Base-by-base conservation (phyloP, 345 rosid genomes). In the Carallia pectinifolia region DNA sequence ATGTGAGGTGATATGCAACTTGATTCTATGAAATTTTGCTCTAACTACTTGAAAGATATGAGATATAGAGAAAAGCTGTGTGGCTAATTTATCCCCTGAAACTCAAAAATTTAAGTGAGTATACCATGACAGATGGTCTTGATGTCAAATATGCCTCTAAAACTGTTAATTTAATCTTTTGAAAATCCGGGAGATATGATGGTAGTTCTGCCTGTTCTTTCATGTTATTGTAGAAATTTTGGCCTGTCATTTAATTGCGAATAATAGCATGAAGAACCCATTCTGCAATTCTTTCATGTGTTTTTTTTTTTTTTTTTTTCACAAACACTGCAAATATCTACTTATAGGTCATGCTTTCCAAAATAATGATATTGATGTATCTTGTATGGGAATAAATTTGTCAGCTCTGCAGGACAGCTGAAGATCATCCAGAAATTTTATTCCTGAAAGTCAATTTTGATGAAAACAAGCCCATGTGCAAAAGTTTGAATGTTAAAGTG, bases 381-480 rank as follows among this genome's bases (percentile, higher is more conserved):
- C 18, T 61, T 71, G 29, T 65, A 17, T 4, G 52, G 66, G 65
- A 62, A 76, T 74, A 68, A 10, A 58, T 64, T 23, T 65, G 48
- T 34, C 86, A 92, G 97, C 88, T 92, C 74, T 92, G 96, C 86
- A 89, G 78, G 70, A 88, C 93, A 31, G 97, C 96, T 2, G 79
- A 75, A 65, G 92, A 89, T n/a, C 80, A 89, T 75, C 89, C 86
- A 1, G 86, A 88, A 71, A 88, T 91, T 68, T n/a, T 91, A 79
- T 92, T 92, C 71, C 80, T 92, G 47, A 92, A 92, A 81, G 97
- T 92, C 67, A 90, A 92, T 76, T 92, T 92, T 65, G 96, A 92
- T 69, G 96, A 90, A 74, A 92, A 92, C 76, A 92, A 90, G 76
- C 91, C 90, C 0, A 90, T 92, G 96, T 92, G 97, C 84, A 92